Conservation (phyloP, 2,329 filamentous ascomycete species). For the Fusarium liriodendri region DNA sequence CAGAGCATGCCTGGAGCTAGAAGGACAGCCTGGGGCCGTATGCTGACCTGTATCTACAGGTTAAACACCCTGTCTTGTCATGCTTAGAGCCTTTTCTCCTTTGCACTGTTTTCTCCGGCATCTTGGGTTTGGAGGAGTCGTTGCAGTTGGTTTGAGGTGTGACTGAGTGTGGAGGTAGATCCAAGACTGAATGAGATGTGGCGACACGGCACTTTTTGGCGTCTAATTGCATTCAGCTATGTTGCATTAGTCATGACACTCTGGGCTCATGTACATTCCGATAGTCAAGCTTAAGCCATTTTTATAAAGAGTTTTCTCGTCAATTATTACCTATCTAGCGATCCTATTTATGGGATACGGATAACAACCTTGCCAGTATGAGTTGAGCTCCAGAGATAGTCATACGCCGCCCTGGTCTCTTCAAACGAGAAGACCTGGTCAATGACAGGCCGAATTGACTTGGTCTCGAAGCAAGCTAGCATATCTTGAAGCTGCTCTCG, state of each 20-base stretch:
- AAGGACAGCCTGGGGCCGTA: neutral
- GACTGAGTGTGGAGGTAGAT: neutral
- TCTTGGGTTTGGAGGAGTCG: neutral
- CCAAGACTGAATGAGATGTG: neutral
- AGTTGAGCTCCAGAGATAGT: constrained; percentile 20
- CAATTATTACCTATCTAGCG: neutral
- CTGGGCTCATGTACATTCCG: neutral
- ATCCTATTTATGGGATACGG: neutral
- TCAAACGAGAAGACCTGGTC: constrained; percentile 12
- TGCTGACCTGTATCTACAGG: neutral
- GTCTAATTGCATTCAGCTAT: neutral
- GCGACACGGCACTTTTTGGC: neutral
- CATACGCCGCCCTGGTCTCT: constrained; percentile 9
- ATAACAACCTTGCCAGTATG: constrained; percentile 26
- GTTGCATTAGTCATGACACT: neutral
- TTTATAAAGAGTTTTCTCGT: neutral
- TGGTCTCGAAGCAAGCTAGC: constrained; percentile 24
- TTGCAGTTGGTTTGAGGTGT: neutral
- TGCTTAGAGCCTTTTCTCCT: neutral
- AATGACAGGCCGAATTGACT: constrained; percentile 13
- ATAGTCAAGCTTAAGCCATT: neutral
- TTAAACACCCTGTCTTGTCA: neutral
- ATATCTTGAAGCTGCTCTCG: constrained; percentile 27
- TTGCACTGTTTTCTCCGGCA: neutral
- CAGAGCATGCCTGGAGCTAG: neutral